These are phyloP conservation scores for Anisodus acutangulus DNA, from an alignment of 257 asterid genomes.

Conservation along the genomic window DNA sequence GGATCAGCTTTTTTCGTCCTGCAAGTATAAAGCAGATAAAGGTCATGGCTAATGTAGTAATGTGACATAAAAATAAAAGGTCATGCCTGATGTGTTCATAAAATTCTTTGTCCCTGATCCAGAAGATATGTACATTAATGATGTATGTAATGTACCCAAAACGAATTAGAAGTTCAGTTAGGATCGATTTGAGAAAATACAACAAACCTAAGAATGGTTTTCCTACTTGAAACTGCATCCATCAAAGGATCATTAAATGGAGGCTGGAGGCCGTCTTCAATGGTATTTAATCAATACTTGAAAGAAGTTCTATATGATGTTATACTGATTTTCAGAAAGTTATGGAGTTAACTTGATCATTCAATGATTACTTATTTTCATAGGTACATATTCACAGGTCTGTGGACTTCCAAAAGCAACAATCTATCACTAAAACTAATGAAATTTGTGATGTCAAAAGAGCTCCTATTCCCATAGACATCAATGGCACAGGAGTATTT, in stretches of 20 bases:
- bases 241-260: not conserved
- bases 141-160: not conserved
- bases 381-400: not conserved
- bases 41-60: not conserved
- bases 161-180: not conserved
- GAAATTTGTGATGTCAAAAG: not conserved
- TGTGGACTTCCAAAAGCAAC: slow-evolving; percentile 9
- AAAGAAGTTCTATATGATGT: not conserved
- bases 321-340: not conserved
- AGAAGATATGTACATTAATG: not conserved
- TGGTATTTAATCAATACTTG: not conserved
- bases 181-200: not conserved
- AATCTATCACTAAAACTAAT: not conserved
- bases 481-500: not conserved
- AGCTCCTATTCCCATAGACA: not conserved
- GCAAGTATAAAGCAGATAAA: slow-evolving; percentile 20
- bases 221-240: not conserved
- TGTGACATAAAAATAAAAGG: not conserved
- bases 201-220: not conserved
- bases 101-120: not conserved
- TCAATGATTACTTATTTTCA: not conserved
- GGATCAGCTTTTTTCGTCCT: slow-evolving; percentile 55
- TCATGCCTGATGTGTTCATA: not conserved
- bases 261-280: not conserved
- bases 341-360: not conserved